Base-by-base conservation (phyloP, 1,284 basidiomycete genomes). In the Cryptococcus maquisensis region DNA sequence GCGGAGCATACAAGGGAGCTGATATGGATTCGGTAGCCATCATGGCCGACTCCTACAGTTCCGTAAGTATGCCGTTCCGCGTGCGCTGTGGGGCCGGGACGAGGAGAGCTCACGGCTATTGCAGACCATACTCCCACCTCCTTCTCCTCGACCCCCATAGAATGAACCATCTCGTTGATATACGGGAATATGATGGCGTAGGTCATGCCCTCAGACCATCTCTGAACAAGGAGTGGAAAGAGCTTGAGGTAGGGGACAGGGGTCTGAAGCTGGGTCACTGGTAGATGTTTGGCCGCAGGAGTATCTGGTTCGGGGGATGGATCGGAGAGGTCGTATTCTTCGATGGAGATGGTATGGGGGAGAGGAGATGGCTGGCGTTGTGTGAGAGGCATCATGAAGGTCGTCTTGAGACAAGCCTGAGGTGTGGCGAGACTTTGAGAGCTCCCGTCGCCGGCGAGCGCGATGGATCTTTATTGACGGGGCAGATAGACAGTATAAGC, bases 111-210 rank as follows among this genome's bases (percentile, higher is more conserved):
- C 35, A 72, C 70, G 7, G 68, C 67, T 8, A 62, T 60, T 0
- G 66, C 68, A 6, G 66, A 66, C 62, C 65, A 73, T 18, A 70
- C 55, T 7, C 71, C 71, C 3, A 73, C 64, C 4, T 58, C 56
- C 35, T 65, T 59, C 54, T 73, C 69, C 10, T 60, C 55, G 2
- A 73, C 65, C 3, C 69, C 68, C 51, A 71, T 69, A 10, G 59
- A 63, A 15, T 56, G 51, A 20, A 73, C 60, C 69, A 71, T 70
- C 51, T 70, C 62, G 46, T 71, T 71, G 51, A 73, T 66, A 60
- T 73, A 73, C 2, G 71, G 71, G 42, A 71, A 68, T 39, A 73
- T 67, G 45, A 73, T 63, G 3, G 64, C 58, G 47, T 54, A 71
- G 16, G 65, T 69, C 47, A 71, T 44, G 2, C 69, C 71, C 52